phyloP scores from a whole-genome alignment of 768 basidiomycete genomes.

The Collybia sordida region DNA sequence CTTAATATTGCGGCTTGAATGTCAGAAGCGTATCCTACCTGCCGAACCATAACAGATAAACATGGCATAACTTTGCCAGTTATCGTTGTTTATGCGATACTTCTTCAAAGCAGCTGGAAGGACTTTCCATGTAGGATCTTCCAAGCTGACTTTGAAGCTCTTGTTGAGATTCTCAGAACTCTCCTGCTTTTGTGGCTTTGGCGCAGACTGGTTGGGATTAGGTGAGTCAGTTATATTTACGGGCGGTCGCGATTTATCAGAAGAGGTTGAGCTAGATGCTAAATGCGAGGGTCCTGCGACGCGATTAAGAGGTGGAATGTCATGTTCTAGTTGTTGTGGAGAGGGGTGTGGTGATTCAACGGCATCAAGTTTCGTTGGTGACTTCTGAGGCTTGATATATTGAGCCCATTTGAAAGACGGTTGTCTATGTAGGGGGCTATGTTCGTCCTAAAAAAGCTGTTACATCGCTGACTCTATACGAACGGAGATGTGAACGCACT shows the following conservation, averaged over 20 bases:
- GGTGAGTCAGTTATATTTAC: slow-evolving; percentile 32
- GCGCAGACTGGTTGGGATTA: slow-evolving; percentile 26
- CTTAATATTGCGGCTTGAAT: slow-evolving; percentile 1
- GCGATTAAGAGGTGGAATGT: slow-evolving; percentile 45
- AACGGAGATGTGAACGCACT: slow-evolving; percentile 22
- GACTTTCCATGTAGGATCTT: slow-evolving; percentile 99
- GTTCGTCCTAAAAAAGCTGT: slow-evolving; percentile 27
- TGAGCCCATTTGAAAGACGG: slow-evolving; percentile 90
- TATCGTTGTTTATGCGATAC: slow-evolving; percentile 97
- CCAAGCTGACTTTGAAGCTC: slow-evolving; percentile 96
- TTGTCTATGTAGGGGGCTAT: slow-evolving; percentile 60
- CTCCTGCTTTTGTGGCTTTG: slow-evolving; percentile 58
- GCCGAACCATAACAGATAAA: slow-evolving; percentile 97
- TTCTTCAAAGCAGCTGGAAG: slow-evolving; percentile 97
- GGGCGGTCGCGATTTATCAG: slow-evolving; percentile 31
- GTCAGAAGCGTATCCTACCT: slow-evolving; percentile 47
- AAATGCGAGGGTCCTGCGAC: slow-evolving; percentile 25
- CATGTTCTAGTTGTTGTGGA: slow-evolving; percentile 76
- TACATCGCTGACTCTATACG: slow-evolving; percentile 8
- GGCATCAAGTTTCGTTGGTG: slow-evolving; percentile 72
- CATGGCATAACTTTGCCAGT: slow-evolving; percentile 99
- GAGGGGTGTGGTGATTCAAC: slow-evolving; percentile 79
- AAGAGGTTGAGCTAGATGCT: slow-evolving; percentile 19
- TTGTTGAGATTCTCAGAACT: slow-evolving; percentile 73
- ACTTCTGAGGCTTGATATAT: slow-evolving; percentile 72